A percentile compares a stretch with the other conserved stretches of the same genome.
phyloP scores from a whole-genome alignment of 176 grass and related monocot genomes.

The Lolium perenne region DNA sequence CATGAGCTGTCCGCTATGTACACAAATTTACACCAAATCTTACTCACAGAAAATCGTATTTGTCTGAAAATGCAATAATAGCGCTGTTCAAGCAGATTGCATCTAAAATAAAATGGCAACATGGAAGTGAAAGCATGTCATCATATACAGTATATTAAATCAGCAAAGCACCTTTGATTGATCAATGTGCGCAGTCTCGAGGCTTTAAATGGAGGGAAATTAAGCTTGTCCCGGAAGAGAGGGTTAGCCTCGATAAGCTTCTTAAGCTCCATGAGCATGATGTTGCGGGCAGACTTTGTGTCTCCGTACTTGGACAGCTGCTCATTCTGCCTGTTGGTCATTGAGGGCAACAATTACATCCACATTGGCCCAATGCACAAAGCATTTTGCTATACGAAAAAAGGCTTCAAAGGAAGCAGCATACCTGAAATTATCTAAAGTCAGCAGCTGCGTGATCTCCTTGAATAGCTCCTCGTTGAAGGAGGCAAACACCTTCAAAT shows the following conservation, averaged over 20 bases:
- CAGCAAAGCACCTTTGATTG: slow-evolving; percentile 82
- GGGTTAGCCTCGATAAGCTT: slow-evolving; percentile 98
- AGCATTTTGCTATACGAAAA: slow-evolving; percentile 38
- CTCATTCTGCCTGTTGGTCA: slow-evolving; percentile 90
- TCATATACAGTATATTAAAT: slow-evolving; percentile 23
- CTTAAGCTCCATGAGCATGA: slow-evolving; percentile 99
- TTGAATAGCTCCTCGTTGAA: slow-evolving; percentile 99
- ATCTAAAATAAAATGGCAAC: background rate
- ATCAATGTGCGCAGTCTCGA: slow-evolving; percentile 96
- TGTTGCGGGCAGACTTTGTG: slow-evolving; percentile 98
- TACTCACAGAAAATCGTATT: background rate
- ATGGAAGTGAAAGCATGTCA: slow-evolving; percentile 12
- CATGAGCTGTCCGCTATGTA: slow-evolving; percentile 13
- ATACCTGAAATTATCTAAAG: slow-evolving; percentile 97
- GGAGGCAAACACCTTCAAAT: slow-evolving; percentile 98
- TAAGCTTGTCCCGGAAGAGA: slow-evolving; percentile 92
- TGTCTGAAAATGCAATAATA: background rate
- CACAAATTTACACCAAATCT: background rate
- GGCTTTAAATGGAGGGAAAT: slow-evolving; percentile 95
- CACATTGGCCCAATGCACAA: background rate
- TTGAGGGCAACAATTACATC: slow-evolving; percentile 21
- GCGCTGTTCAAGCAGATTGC: background rate
- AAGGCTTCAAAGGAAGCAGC: slow-evolving; percentile 10
- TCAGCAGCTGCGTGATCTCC: slow-evolving; percentile 98
- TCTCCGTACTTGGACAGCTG: slow-evolving; percentile 99